Evolutionary conservation across 768 basidiomycete species (phyloP).

Genomic region (Pleurotus djamor): DNA sequence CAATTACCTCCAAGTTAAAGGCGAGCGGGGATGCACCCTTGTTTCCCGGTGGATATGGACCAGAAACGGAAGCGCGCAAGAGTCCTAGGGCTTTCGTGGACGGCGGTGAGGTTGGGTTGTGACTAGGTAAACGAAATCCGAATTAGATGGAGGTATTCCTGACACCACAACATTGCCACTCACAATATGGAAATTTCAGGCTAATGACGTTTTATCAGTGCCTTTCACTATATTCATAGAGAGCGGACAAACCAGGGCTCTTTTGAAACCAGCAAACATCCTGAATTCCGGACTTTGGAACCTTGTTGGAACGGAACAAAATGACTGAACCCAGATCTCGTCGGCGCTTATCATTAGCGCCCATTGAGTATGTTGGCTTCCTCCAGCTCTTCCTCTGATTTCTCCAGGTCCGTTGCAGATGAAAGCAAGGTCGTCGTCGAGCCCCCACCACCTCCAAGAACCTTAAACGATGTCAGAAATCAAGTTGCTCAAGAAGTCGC

Average conservation of each 20-base stretch:
- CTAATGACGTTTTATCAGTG: background rate
- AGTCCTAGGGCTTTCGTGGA: conserved; percentile 61
- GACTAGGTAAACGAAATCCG: conserved; percentile 41
- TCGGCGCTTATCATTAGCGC: background rate
- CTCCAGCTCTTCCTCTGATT: background rate
- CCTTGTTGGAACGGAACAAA: too few relatives aligned
- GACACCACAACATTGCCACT: too few relatives aligned
- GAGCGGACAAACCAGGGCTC: conserved; percentile 9
- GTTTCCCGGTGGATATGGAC: conserved; percentile 57
- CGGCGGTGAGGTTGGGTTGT: conserved; percentile 61
- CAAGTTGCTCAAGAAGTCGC: conserved; percentile 52
- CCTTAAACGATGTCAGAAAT: conserved; percentile 47
- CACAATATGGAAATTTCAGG: conserved; percentile 14
- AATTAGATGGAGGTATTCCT: background rate
- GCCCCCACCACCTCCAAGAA: conserved; percentile 23
- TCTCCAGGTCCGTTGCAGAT: background rate
- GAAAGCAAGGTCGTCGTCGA: background rate
- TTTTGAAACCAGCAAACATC: conserved; percentile 12
- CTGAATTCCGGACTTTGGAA: too few relatives aligned
- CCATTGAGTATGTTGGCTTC: background rate
- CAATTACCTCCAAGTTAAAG: conserved; percentile 73
- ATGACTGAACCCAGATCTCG: too few relatives aligned
- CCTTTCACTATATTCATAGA: too few relatives aligned
- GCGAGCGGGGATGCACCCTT: conserved; percentile 48
- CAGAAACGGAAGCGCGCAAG: conserved; percentile 55